Conservation (phyloP, 2,329 filamentous ascomycete species). For the Alternaria atra region DNA sequence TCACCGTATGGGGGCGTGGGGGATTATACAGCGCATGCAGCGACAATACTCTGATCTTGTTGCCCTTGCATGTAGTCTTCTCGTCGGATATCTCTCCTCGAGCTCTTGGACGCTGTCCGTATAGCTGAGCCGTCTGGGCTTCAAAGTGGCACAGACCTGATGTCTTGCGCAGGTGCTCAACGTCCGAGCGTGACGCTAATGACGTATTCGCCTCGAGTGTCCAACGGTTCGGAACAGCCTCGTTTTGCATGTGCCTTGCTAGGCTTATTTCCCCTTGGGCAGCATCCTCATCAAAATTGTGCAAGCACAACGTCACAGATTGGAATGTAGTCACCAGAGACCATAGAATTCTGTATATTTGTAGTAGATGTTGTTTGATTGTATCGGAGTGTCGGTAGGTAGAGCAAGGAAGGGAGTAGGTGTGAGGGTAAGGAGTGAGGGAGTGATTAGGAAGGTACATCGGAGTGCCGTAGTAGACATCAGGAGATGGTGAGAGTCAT, state of each 20-base stretch:
- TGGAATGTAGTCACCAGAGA: neutral
- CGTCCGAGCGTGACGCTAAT: slow-evolving; percentile 17
- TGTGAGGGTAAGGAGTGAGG: slow-evolving; percentile 21
- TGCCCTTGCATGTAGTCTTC: neutral
- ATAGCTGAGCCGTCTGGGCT: neutral
- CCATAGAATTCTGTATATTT: slow-evolving; percentile 6
- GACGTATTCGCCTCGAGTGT: slow-evolving; percentile 13
- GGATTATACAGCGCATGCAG: slow-evolving; percentile 2
- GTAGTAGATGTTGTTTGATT: slow-evolving; percentile 21
- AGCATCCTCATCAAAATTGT: neutral
- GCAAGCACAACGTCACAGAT: neutral
- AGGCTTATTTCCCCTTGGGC: slow-evolving; percentile 2
- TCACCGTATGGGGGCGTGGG: slow-evolving; percentile 21
- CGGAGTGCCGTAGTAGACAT: slow-evolving; percentile 9
- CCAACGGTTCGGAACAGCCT: slow-evolving; percentile 16
- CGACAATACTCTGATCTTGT: neutral
- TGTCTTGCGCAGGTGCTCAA: slow-evolving; percentile 6
- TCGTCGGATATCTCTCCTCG: neutral
- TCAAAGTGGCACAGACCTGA: neutral
- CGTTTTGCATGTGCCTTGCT: slow-evolving; percentile 8
- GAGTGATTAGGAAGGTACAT: slow-evolving; percentile 29
- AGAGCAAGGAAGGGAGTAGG: slow-evolving; percentile 18
- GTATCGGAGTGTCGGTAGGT: slow-evolving; percentile 18
- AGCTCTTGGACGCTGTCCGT: neutral
- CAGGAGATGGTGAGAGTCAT: slow-evolving; percentile 22